A percentile compares a stretch with the other conserved stretches of the same genome.
Conservation (phyloP, 371 early-diverging fungal species). For the Mucor saturninus region DNA sequence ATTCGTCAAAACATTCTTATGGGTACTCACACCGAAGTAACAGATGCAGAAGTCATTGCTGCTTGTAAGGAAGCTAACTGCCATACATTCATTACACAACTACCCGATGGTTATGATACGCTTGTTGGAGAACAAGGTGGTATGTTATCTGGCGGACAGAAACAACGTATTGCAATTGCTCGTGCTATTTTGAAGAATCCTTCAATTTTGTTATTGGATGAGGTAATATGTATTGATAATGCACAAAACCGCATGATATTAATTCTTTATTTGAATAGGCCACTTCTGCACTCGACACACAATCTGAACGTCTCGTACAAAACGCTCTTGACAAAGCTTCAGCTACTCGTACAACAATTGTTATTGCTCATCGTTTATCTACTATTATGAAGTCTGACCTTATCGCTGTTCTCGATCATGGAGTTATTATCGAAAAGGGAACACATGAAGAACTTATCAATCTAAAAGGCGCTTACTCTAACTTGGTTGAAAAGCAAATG, state of each 20-base stretch:
- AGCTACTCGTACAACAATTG: constrained; percentile 78
- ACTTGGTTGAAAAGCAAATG: constrained; percentile 53
- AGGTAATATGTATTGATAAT: no score
- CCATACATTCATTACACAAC: constrained; percentile 63
- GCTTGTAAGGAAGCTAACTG: constrained; percentile 78
- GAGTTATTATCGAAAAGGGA: constrained; percentile 70
- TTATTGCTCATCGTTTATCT: constrained; percentile 87
- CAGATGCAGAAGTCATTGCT: constrained; percentile 57
- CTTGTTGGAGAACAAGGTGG: constrained; percentile 57
- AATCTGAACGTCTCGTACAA: constrained; percentile 84
- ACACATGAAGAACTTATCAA: constrained; percentile 61
- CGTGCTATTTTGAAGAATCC: constrained; percentile 75
- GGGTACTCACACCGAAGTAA: constrained; percentile 51
- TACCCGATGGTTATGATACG: constrained; percentile 79
- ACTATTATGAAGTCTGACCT: constrained; percentile 76
- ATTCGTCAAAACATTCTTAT: constrained; percentile 76
- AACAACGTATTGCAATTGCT: constrained; percentile 80
- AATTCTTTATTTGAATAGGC: constrained; percentile 63
- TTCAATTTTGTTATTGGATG: constrained; percentile 72
- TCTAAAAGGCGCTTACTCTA: constrained; percentile 49
- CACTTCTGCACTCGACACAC: constrained; percentile 77
- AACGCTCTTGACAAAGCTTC: constrained; percentile 74
- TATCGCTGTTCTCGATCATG: constrained; percentile 76
- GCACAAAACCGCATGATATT: no score
- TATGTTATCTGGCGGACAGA: constrained; percentile 86